Conservation (phyloP, 768 basidiomycete genomes). For the Agrocybe pediades region DNA sequence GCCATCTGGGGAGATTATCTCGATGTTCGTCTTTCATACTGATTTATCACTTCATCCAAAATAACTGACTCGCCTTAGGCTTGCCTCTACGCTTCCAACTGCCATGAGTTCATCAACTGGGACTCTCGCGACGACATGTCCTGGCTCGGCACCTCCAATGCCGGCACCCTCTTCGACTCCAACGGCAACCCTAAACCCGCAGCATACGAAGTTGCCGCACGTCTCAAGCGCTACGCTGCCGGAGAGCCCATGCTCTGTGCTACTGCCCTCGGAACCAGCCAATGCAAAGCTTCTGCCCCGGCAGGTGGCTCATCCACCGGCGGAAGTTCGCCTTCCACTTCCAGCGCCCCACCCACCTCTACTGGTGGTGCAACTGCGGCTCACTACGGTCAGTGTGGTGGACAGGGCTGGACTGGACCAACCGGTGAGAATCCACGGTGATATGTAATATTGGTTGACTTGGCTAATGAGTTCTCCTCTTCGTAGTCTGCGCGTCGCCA, state of each 20-base stretch:
- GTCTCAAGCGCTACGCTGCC: slow-evolving; percentile 11
- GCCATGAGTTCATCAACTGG: slow-evolving; percentile 17
- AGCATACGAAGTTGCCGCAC: slow-evolving; percentile 13
- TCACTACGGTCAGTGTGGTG: slow-evolving; percentile 13
- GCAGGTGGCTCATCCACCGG: not conserved
- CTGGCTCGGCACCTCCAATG: slow-evolving; percentile 13
- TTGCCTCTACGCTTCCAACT: slow-evolving; percentile 14
- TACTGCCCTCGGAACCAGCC: slow-evolving; percentile 11
- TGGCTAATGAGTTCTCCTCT: not conserved
- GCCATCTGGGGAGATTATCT: slow-evolving; percentile 19
- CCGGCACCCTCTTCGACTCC: slow-evolving; percentile 17
- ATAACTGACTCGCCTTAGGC: slow-evolving; percentile 1
- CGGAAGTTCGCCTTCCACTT: not conserved
- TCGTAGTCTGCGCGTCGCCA: slow-evolving; percentile 6
- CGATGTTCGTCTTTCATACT: slow-evolving; percentile 3
- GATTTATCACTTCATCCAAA: not conserved
- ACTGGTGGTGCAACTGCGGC: slow-evolving; percentile 1
- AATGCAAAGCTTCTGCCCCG: slow-evolving; percentile 14
- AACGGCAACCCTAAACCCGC: slow-evolving; percentile 15
- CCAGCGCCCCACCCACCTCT: not conserved
- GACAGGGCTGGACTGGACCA: slow-evolving; percentile 11
- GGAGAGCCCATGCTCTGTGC: slow-evolving; percentile 14
- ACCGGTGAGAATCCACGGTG: not conserved
- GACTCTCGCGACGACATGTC: slow-evolving; percentile 13
- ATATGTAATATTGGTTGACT: not conserved